Base-by-base conservation (phyloP, 768 basidiomycete species). In the Xerocomus potaroensis region DNA sequence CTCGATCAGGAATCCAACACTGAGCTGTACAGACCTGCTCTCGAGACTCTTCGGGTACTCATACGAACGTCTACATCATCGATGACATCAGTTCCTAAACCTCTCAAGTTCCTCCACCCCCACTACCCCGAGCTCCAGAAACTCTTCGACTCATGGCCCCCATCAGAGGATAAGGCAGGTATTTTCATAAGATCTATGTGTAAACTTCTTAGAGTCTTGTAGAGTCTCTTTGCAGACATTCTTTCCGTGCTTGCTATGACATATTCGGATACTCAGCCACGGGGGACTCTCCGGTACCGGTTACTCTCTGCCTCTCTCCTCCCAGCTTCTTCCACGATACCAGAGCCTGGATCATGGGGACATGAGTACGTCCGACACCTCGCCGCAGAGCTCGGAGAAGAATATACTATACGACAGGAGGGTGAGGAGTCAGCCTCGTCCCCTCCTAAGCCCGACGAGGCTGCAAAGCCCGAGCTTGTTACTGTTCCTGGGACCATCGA, bases 71-170 rank as follows among this genome's bases (percentile, higher is more conserved):
- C 93, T 10, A 99, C 96, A 4, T 94, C 91, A 14, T 96, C 93
- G 6, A 98, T 99, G 95, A 99, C 96, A 10, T 94, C 92, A 19
- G 95, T 99, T 9, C 96, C 96, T 1, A 98, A 99, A 72, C 96
- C 96, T 23, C 78, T 99, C 48, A 99, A 99, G 71, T 99, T 99
- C 70, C 78, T 99, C 24, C 85, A 93, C 46, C 94, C 93, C 27
- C 87, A 92, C 64, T 99, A 95, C 64, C 88, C 87, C 39, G 84
- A 81, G 48, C 78, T 95, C 33, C 87, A 93, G 66, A 74, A 74
- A 19, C 71, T 97, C 22, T 94, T 93, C 65, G 84, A 90, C 49
- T 75, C 83, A 31, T 91, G 93, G 85, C 64, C 81, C 2, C 61
- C 77, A 19, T 93, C 90, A 32, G 81, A 84, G 55, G 78, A 89